A percentile compares a stretch with the other conserved stretches of the same genome.
phyloP scores from a whole-genome alignment of 345 rosid genomes.

The Syzygium jambos region DNA sequence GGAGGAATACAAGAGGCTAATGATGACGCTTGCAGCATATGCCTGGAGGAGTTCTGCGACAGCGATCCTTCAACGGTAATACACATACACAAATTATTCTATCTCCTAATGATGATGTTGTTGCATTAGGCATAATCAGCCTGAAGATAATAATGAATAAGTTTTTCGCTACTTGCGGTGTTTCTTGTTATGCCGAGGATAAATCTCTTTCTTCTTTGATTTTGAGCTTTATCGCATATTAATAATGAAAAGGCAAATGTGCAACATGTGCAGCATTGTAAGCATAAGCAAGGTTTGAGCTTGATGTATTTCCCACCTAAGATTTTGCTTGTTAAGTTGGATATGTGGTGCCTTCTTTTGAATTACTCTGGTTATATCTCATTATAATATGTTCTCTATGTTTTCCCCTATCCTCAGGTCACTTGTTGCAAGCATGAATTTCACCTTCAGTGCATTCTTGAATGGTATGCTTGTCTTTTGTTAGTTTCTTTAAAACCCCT shows the following conservation, averaged over 20 bases:
- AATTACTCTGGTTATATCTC: background rate
- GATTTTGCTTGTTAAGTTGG: background rate
- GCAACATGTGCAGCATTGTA: background rate
- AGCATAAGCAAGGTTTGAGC: background rate
- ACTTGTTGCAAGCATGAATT: conserved; percentile 72
- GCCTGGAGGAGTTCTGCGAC: conserved; percentile 60
- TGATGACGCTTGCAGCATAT: conserved; percentile 73
- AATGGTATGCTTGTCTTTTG: conserved; percentile 34
- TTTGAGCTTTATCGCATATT: background rate
- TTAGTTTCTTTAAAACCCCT: background rate
- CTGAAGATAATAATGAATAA: background rate
- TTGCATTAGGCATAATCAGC: background rate
- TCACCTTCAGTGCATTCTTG: conserved; percentile 79
- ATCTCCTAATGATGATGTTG: background rate
- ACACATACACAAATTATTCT: background rate
- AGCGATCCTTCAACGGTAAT: conserved; percentile 66
- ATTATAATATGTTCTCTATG: background rate
- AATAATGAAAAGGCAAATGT: background rate
- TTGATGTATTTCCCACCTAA: background rate
- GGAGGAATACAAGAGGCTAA: conserved; percentile 62
- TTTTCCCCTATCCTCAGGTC: conserved; percentile 24
- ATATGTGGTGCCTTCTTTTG: background rate
- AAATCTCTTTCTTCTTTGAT: background rate
- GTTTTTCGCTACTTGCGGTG: background rate
- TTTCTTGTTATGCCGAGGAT: background rate